Evolutionary conservation across 768 basidiomycete species (phyloP).

Genomic region (Candolleomyces aberdarensis): DNA sequence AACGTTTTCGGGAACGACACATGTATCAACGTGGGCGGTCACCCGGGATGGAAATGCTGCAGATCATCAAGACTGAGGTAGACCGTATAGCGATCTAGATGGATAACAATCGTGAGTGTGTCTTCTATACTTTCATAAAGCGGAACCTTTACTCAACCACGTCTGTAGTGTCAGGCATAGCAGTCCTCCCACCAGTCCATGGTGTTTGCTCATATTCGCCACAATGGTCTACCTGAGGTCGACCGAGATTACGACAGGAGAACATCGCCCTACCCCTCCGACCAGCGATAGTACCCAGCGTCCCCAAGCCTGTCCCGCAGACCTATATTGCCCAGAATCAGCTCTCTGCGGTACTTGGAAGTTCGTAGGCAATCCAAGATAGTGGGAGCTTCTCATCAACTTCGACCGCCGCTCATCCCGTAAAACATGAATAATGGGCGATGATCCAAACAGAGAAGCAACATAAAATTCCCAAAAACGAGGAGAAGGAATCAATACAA

Average conservation of each 20-base stretch:
- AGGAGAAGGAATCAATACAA: too few relatives aligned
- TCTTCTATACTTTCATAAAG: not conserved
- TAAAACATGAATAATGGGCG: too few relatives aligned
- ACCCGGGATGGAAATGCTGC: slow-evolving; percentile 52
- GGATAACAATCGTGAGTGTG: slow-evolving; percentile 51
- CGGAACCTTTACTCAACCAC: not conserved
- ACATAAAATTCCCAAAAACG: too few relatives aligned
- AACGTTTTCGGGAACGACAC: slow-evolving; percentile 71
- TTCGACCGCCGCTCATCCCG: too few relatives aligned
- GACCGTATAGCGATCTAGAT: slow-evolving; percentile 55
- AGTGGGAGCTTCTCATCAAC: too few relatives aligned
- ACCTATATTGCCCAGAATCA: too few relatives aligned
- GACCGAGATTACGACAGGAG: slow-evolving; percentile 57
- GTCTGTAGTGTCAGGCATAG: slow-evolving; percentile 41
- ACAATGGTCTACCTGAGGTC: slow-evolving; percentile 63
- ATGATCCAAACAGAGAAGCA: too few relatives aligned
- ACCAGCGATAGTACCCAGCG: slow-evolving; percentile 73
- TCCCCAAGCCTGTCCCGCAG: slow-evolving; percentile 13
- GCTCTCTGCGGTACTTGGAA: too few relatives aligned
- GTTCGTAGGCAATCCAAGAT: too few relatives aligned
- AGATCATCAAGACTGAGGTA: slow-evolving; percentile 41
- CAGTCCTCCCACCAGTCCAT: not conserved
- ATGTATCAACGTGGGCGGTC: slow-evolving; percentile 75
- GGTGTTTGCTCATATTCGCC: not conserved
- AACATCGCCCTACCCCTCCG: slow-evolving; percentile 37